Conservation (phyloP, 2,329 filamentous ascomycete genomes). For the Acephala macrosclerotiorum region DNA sequence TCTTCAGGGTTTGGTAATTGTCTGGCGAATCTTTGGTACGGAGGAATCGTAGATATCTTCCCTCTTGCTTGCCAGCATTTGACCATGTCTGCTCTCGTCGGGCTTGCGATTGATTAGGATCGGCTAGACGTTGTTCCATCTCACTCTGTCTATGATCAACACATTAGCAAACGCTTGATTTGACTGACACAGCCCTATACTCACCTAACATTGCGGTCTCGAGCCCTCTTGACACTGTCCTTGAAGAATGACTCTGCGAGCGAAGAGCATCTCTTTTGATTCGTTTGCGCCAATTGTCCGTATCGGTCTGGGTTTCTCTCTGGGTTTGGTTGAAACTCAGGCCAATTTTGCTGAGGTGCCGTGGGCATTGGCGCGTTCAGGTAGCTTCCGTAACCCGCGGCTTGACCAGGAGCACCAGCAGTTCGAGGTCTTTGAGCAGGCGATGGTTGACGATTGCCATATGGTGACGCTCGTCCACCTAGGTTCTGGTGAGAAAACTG, state of each 20-base stretch:
- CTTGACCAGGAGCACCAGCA: conserved; percentile 72
- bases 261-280: conserved; percentile 74
- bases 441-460: conserved; percentile 71
- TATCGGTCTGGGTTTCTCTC: conserved; percentile 88
- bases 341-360: conserved; percentile 60
- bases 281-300: conserved; percentile 68
- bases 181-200: conserved; percentile 36
- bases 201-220: conserved; percentile 93
- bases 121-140: conserved; percentile 83
- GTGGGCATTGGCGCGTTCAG: conserved; percentile 72
- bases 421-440: conserved; percentile 83
- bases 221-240: conserved; percentile 94
- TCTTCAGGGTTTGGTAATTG: conserved; percentile 96
- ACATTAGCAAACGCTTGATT: conserved; percentile 7
- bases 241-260: conserved; percentile 94
- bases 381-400: conserved; percentile 70
- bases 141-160: conserved; percentile 76
- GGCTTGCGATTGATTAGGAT: conserved; percentile 75
- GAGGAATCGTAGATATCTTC: conserved; percentile 91
- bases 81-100: conserved; percentile 87
- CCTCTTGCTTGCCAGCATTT: conserved; percentile 85
- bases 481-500: conserved; percentile 98
- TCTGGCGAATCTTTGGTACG: conserved; percentile 91
- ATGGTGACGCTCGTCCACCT: conserved; percentile 74
- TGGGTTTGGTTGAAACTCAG: conserved; percentile 79